Evolutionary conservation across 768 basidiomycete species (phyloP).

Genomic region (Termitomyces titanicus): DNA sequence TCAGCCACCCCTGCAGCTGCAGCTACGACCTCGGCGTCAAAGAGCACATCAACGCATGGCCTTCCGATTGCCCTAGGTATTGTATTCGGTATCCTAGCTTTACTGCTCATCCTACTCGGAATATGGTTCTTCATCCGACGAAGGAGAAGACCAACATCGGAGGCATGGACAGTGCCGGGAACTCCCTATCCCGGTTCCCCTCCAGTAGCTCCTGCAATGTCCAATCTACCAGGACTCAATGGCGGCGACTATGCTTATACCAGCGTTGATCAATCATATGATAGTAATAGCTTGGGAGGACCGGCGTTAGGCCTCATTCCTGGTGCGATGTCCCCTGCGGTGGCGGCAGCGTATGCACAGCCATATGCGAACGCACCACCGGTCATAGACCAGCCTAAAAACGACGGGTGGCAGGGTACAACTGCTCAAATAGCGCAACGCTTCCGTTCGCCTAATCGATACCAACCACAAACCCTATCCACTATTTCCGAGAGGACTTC

Average conservation of each 20-base stretch:
- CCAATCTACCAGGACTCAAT: not conserved
- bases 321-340: conserved; percentile 9
- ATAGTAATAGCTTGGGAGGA: conserved; percentile 3
- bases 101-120: conserved; percentile 23
- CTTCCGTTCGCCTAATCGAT: conserved; percentile 12
- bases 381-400: not conserved
- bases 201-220: not conserved
- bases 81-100: conserved; percentile 27
- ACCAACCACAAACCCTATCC: conserved; percentile 16
- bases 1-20: conserved; percentile 7
- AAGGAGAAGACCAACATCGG: conserved; percentile 26
- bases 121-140: conserved; percentile 27
- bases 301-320: conserved; percentile 1
- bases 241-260: conserved; percentile 6
- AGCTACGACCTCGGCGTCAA: conserved; percentile 19
- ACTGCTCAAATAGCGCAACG: conserved; percentile 13
- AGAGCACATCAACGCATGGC: conserved; percentile 18
- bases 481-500: conserved; percentile 20
- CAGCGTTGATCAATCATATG: not conserved
- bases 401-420: conserved; percentile 13
- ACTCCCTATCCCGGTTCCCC: conserved; percentile 12
- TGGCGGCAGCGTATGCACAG: conserved; percentile 6
- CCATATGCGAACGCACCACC: conserved; percentile 4
- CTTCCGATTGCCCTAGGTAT: conserved; percentile 31
- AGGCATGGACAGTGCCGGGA: conserved; percentile 33